Conservation (phyloP, 2,329 filamentous ascomycete genomes). For the Aureobasidium pullulans region DNA sequence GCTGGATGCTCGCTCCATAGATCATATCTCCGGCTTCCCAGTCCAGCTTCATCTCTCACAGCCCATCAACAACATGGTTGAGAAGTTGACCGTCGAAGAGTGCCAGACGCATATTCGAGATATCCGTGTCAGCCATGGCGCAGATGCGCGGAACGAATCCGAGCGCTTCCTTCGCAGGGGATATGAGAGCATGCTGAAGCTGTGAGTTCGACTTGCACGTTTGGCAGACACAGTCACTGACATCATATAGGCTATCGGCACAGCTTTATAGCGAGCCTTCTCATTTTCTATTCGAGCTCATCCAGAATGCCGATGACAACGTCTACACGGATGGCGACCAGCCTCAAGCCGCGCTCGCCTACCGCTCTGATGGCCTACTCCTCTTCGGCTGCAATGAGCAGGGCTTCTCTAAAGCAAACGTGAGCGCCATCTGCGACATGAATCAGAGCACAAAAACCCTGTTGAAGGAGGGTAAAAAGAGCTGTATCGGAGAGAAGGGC, state of each 20-base stretch:
- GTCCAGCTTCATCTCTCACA: not conserved
- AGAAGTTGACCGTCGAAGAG: not conserved
- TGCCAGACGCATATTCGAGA: constrained; percentile 6
- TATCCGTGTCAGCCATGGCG: constrained; percentile 1
- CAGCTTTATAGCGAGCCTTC: constrained; percentile 30
- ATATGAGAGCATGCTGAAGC: not conserved
- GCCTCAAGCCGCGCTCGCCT: constrained; percentile 25
- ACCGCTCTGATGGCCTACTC: constrained; percentile 23
- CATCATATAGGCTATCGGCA: not conserved
- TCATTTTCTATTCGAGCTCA: constrained; percentile 46
- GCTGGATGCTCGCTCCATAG: no score
- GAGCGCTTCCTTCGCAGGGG: not conserved
- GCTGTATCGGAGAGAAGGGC: constrained; percentile 46
- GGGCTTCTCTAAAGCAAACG: constrained; percentile 37
- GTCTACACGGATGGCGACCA: constrained; percentile 23
- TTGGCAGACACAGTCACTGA: not conserved
- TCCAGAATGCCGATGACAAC: constrained; percentile 52
- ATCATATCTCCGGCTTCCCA: no score
- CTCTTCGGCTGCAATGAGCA: constrained; percentile 42
- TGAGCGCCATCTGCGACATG: constrained; percentile 41
- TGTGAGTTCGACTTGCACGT: not conserved
- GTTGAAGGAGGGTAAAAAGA: constrained; percentile 22
- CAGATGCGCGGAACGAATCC: not conserved
- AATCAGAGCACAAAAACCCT: constrained; percentile 40
- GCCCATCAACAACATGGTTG: not conserved